phyloP scores from a whole-genome alignment of 2,329 filamentous ascomycete genomes.

The Xylaria sp. region DNA sequence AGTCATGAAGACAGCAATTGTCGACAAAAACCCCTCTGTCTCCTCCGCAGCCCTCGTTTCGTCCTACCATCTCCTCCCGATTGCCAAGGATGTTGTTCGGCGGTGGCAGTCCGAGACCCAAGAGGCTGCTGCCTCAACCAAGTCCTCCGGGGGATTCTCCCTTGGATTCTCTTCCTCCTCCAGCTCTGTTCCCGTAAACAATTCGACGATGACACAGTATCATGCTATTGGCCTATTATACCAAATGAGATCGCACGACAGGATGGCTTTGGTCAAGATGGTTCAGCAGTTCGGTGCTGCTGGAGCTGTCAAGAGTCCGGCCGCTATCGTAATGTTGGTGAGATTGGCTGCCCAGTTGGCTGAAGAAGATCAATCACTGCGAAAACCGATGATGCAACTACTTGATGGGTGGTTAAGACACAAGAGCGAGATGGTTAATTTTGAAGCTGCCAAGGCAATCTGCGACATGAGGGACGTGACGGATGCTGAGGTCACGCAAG shows the following conservation, averaged over 20 bases:
- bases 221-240: slow-evolving; percentile 97
- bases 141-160: slow-evolving; percentile 89
- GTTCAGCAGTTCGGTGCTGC: slow-evolving; percentile 97
- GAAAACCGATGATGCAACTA: slow-evolving; percentile 96
- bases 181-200: slow-evolving; percentile 80
- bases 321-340: slow-evolving; percentile 91
- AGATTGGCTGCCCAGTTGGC: slow-evolving; percentile 92
- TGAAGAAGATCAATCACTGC: slow-evolving; percentile 87
- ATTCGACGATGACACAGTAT: slow-evolving; percentile 98
- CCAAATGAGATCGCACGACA: slow-evolving; percentile 96
- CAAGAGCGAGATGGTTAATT: slow-evolving; percentile 99
- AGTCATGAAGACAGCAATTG: slow-evolving; percentile 98
- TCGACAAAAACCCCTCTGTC: slow-evolving; percentile 98
- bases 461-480: slow-evolving; percentile 94
- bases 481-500: slow-evolving; percentile 89
- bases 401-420: slow-evolving; percentile 96
- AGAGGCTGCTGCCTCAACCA: slow-evolving; percentile 90
- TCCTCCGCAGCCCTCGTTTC: slow-evolving; percentile 96
- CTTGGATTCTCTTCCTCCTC: slow-evolving; percentile 89
- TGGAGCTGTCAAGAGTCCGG: slow-evolving; percentile 93
- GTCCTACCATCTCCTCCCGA: slow-evolving; percentile 96
- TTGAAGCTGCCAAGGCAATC: slow-evolving; percentile 97
- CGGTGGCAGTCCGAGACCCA: slow-evolving; percentile 99
- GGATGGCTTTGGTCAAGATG: slow-evolving; percentile 99
- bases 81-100: slow-evolving; percentile 92